Conservation (phyloP, 2,329 filamentous ascomycete species). For the Pyricularia pennisetigena region DNA sequence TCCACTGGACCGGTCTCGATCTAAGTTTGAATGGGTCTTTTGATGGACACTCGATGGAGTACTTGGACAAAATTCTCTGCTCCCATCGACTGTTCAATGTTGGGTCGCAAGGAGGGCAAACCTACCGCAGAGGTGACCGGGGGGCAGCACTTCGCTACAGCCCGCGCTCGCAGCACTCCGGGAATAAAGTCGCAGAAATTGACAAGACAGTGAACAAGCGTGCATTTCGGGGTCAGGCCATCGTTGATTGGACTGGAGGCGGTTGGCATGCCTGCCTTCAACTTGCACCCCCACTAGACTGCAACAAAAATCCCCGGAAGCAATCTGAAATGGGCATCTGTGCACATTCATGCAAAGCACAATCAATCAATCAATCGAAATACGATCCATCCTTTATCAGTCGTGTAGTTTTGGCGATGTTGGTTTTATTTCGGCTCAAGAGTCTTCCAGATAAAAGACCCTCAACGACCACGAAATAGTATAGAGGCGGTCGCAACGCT, state of each 20-base stretch:
- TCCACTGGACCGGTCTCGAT: background rate
- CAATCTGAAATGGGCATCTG: background rate
- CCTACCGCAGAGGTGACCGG: background rate
- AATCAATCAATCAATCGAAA: background rate
- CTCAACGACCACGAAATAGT: background rate
- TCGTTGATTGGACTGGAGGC: background rate
- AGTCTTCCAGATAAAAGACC: background rate
- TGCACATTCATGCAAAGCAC: background rate
- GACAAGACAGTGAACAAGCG: background rate
- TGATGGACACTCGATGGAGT: background rate
- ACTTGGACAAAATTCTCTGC: background rate
- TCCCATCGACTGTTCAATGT: background rate
- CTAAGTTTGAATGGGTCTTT: background rate
- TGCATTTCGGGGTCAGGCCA: background rate
- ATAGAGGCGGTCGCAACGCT: background rate
- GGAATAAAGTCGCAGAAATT: background rate
- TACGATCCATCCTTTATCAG: background rate
- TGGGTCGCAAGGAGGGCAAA: background rate
- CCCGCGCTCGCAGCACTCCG: background rate
- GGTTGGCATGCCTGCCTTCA: background rate
- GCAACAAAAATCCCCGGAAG: background rate
- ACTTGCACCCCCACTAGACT: background rate
- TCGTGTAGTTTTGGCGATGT: background rate
- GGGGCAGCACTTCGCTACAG: background rate
- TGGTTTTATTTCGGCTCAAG: background rate